phyloP scores from a whole-genome alignment of 129 eudicot species.

The Erigeron canadensis region DNA sequence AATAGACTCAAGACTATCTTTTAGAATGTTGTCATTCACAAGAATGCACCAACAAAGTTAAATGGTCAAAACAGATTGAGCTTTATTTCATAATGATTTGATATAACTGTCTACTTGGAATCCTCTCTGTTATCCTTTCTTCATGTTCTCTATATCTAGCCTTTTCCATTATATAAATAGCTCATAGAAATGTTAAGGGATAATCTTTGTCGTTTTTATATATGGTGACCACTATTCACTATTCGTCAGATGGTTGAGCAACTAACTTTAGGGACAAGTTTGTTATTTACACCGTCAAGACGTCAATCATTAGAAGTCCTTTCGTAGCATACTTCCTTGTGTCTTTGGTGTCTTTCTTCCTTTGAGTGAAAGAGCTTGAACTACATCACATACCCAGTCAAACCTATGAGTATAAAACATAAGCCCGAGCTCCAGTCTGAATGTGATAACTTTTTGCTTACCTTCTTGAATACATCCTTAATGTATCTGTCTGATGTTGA shows the following conservation, averaged over 20 bases:
- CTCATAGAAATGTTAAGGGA: no score
- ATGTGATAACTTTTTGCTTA: neutral
- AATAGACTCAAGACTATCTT: no score
- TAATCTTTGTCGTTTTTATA: no score
- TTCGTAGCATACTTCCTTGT: no score
- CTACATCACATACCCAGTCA: neutral
- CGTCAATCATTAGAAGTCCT: no score
- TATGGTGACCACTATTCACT: neutral
- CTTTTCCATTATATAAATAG: neutral
- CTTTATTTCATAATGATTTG: neutral
- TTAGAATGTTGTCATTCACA: no score
- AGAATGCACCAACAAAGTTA: no score
- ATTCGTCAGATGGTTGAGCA: neutral
- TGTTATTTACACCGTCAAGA: neutral
- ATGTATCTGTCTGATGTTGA: neutral
- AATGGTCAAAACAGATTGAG: constrained; percentile 13
- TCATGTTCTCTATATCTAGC: neutral
- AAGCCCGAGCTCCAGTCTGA: neutral
- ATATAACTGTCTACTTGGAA: no score
- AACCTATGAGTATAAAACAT: neutral
- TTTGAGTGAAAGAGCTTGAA: no score
- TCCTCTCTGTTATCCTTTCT: no score
- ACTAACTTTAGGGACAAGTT: constrained; percentile 1
- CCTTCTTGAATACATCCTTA: neutral
- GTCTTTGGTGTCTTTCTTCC: no score